These are phyloP conservation scores for Penicilliopsis zonata DNA, from an alignment of 495 filamentous ascomycete species.

Conservation along the genomic window DNA sequence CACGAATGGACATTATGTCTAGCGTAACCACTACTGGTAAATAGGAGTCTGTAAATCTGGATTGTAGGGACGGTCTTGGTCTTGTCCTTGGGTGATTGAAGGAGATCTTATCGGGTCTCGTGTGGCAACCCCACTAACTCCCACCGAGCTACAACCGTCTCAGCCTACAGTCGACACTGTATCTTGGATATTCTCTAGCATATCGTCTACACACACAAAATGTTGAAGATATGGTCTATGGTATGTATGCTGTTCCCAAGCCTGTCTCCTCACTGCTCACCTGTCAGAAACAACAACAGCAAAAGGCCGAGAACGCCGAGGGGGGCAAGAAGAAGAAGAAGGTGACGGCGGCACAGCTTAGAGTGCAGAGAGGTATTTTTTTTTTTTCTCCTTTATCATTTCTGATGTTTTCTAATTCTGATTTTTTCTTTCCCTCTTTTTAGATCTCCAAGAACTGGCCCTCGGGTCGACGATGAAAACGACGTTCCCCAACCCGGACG, in stretches of 20 bases:
- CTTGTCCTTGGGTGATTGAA: too few relatives aligned
- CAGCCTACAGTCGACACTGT: too few relatives aligned
- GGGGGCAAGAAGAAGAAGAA: constrained; percentile 91
- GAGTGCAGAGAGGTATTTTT: constrained; percentile 80
- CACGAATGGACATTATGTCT: too few relatives aligned
- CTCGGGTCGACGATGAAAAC: constrained; percentile 87
- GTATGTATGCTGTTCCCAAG: constrained; percentile 46
- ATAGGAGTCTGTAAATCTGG: background rate
- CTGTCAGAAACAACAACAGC: constrained; percentile 72
- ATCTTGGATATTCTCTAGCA: too few relatives aligned
- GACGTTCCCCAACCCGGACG: constrained; percentile 84
- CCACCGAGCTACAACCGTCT: too few relatives aligned
- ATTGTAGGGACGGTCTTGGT: background rate
- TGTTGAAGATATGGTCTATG: constrained; percentile 99
- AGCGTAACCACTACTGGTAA: too few relatives aligned
- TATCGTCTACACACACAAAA: too few relatives aligned
- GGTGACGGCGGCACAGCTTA: constrained; percentile 89
- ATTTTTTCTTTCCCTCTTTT: constrained; percentile 1
- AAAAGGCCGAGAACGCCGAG: constrained; percentile 82
- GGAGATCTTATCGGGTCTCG: too few relatives aligned
- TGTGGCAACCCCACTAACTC: too few relatives aligned
- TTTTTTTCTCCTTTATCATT: background rate
- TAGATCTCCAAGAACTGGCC: constrained; percentile 87
- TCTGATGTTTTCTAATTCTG: constrained; percentile 1
- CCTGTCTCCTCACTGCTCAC: constrained; percentile 1